Evolutionary conservation across 2,329 filamentous ascomycete species (phyloP), one percentile per base, ranked within the genome.

Genomic region (Aspergillus pseudonomiae): DNA sequence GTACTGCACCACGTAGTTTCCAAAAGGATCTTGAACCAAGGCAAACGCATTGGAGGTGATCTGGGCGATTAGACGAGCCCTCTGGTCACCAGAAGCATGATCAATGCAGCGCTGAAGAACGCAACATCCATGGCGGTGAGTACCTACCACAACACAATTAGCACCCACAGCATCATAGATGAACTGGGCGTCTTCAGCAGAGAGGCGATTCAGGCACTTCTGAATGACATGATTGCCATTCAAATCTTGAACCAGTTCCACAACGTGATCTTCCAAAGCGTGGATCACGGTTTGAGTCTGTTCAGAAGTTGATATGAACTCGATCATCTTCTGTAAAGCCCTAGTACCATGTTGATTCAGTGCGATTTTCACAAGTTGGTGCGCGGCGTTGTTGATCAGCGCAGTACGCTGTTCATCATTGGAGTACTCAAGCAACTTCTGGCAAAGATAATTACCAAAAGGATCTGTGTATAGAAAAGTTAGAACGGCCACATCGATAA

Each of bases 171-270:
- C 94, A 73, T 95, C 91, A 72, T 98, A 98, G 76, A 99, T 98
- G 84, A 99, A 99, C 77, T 96, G 90, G 14, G 94, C 92, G 77
- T 98, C 91, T 57, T 86, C 82, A 1, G 93, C 85, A 67, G 88
- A 90, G 45, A 99, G 89, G 78, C 96, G 96, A 82, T 98, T 99
- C 60, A 99, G 86, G 74, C 95, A 99, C 82, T 99, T 99, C 81
- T 99, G 95, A 68, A 99, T 97, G 73, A 99, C 95, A 74, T 99
- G 95, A 74, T 99, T 99, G 77, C 95, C 95, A 75, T 99, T 99
- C 59, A 99, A 85, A 72, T 99, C 95, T 77, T 99, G 93, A 66
- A 99, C 97, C 60, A 99, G 86, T 71, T 95, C 91, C 24, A 99
- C 95, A 56, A 99, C 95, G 64, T 92, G 89, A 75, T 89, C 86